Evolutionary conservation across 345 rosid genomes (phyloP), one percentile per base, ranked within the genome.

Genomic region (Sisymbrium altissimum): DNA sequence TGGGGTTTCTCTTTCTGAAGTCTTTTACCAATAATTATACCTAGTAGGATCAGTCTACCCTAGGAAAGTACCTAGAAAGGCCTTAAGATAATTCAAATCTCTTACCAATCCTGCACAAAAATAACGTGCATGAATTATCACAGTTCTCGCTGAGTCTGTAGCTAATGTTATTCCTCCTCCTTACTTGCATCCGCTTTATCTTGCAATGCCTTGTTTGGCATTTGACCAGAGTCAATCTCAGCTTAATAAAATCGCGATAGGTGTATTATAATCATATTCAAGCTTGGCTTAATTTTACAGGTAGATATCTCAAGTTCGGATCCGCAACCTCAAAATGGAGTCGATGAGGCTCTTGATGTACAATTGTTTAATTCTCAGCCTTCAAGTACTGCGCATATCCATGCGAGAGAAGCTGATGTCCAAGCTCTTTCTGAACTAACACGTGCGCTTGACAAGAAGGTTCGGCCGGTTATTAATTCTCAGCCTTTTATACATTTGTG

Each of bases 391-490:
- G 71, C 77, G 23, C 90, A 78, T 66, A 60, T 74, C 32, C 89
- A 84, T 64, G 81, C 79, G n/a, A 82, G 85, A 77, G 86, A 86
- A 78, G 91, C 83, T 72, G 88, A 86, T 73, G 74, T 82, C 49
- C 84, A 80, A 75, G 86, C 86, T 67, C 85, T 86, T 74, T 81
- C 83, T 78, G 86, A 82, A 63, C 78, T 84, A 76, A 79, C 83
- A 45, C 81, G 68, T 72, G 86, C 76, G 21, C 79, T 80, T 66
- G 86, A 88, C 60, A 87, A 77, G 65, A 86, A 87, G 97, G 97
- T 88, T 56, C 1, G 43, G 17, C 55, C 39, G 55, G 53, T 70
- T 69, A 13, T 72, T 61, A 12, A 41, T 62, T 64, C 30, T 49
- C 46, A 68, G 44, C 23, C 46, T 60, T 52, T 29, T 54, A 6